Percentiles rank a stretch among this genome's conserved stretches.
Conservation (phyloP, 768 basidiomycete species). For the Flagelloscypha sp. region DNA sequence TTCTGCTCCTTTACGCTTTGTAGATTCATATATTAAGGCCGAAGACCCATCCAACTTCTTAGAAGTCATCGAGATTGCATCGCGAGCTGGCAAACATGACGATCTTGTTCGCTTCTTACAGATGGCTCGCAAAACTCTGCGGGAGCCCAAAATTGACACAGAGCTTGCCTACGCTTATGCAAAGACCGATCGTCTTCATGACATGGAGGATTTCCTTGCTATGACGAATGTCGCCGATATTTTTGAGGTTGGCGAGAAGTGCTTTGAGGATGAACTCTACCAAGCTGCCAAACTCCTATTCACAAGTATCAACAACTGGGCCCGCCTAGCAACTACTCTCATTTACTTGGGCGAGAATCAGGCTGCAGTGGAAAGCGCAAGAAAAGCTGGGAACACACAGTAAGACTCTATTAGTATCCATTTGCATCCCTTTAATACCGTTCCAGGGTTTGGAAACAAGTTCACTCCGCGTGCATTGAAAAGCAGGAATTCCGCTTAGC, state of each 20-base stretch:
- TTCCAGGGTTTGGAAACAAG: conserved; percentile 96
- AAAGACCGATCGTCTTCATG: conserved; percentile 93
- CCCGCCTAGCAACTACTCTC: conserved; percentile 92
- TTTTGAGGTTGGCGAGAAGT: conserved; percentile 96
- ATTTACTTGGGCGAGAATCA: conserved; percentile 99
- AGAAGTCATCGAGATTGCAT: conserved; percentile 94
- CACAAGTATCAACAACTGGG: conserved; percentile 98
- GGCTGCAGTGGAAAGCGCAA: conserved; percentile 96
- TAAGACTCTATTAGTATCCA: conserved; percentile 27
- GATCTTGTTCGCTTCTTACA: conserved; percentile 96
- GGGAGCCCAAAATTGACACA: conserved; percentile 97
- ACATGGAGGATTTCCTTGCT: conserved; percentile 98
- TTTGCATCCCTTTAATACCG: conserved; percentile 5
- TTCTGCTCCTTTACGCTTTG: not conserved
- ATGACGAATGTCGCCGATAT: conserved; percentile 99
- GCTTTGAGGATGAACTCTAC: conserved; percentile 96
- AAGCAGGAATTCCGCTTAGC: conserved; percentile 96
- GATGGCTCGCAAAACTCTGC: conserved; percentile 95
- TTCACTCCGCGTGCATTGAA: conserved; percentile 96
- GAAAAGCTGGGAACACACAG: conserved; percentile 99
- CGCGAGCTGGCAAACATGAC: conserved; percentile 84
- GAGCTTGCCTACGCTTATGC: conserved; percentile 98
- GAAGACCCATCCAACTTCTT: conserved; percentile 89
- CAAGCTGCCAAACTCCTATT: conserved; percentile 95
- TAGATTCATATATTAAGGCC: conserved; percentile 97